Evolutionary conservation across 2,329 filamentous ascomycete genomes (phyloP).

Genomic region (Pezicula carpinea): DNA sequence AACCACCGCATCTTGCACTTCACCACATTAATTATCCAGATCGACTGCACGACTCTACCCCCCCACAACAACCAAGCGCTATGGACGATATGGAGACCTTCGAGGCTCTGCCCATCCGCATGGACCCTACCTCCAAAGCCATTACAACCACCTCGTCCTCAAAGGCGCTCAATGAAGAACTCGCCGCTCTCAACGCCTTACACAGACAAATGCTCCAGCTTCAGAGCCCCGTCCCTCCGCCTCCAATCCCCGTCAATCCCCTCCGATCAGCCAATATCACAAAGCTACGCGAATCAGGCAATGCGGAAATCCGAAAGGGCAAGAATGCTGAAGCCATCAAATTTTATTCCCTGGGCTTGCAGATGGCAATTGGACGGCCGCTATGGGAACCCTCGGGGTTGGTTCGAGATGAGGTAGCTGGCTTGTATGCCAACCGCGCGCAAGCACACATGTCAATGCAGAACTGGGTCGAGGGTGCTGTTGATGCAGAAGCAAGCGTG

Average conservation of each 20-base stretch:
- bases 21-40: too few relatives aligned
- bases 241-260: conserved; percentile 86
- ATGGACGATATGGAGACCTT: conserved; percentile 68
- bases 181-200: conserved; percentile 71
- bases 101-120: conserved; percentile 72
- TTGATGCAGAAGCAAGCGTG: conserved; percentile 83
- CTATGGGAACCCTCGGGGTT: conserved; percentile 83
- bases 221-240: conserved; percentile 65
- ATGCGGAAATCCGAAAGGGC: conserved; percentile 75
- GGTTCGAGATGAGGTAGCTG: conserved; percentile 77
- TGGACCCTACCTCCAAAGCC: conserved; percentile 79
- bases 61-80: conserved; percentile 7
- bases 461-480: conserved; percentile 79
- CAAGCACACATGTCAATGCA: conserved; percentile 83
- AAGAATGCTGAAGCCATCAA: conserved; percentile 70
- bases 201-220: conserved; percentile 70
- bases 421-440: conserved; percentile 79
- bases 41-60: too few relatives aligned
- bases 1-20: too few relatives aligned
- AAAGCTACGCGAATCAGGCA: conserved; percentile 88
- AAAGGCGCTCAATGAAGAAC: conserved; percentile 55
- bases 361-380: conserved; percentile 81
- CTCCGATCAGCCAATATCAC: conserved; percentile 83
- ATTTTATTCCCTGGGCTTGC: conserved; percentile 79
- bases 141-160: conserved; percentile 49